Base-by-base conservation (phyloP, 306 rosid genomes). In the Urtica urens region DNA sequence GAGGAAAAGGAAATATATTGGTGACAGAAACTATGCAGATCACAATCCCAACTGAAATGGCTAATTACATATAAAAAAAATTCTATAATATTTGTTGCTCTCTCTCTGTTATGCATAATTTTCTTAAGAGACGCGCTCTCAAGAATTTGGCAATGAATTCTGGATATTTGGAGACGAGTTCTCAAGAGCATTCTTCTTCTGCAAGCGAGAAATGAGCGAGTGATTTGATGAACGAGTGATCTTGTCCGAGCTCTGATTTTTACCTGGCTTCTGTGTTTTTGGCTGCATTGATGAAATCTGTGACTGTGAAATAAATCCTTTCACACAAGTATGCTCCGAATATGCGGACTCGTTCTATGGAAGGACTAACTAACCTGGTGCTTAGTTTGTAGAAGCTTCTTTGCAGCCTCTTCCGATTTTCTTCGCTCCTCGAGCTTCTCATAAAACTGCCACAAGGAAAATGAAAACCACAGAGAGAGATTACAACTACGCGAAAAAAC, bases 141-240 rank as follows among this genome's bases (percentile, higher is more conserved):
- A 17, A 27, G 54, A 38, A 39, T 57, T 49, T 30, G 47, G 46
- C 16, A 41, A 55, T 77, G 63, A 74, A 39, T 38, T 65, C 64
- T 67, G 88, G 65, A 87, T 73, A 58, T 83, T 78, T 57, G 94
- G 96, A 54, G 93, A 78, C 46, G 70, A 66, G 65, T 87, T 87
- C 66, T 87, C 96, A 43, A 43, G 64, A 18, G 75, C 67, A 65
- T 51, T 70, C 60, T 72, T 70, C 60, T 72, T 83, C 27, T 30
- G 51, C 7, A 57, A 44, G 23, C 50, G 40, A 49, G 85, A 59
- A 57, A 58, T 62, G 49, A 57, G 49, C 17, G 80, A 64, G 49
- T 19, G 62, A 50, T 64, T 55, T 22, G 39, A 57, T 28, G n/a
- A n/a, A n/a, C n/a, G n/a, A n/a, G n/a, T n/a, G n/a, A n/a, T n/a